Conservation (phyloP, 148 eudicot genomes). For the Arbutus unedo region DNA sequence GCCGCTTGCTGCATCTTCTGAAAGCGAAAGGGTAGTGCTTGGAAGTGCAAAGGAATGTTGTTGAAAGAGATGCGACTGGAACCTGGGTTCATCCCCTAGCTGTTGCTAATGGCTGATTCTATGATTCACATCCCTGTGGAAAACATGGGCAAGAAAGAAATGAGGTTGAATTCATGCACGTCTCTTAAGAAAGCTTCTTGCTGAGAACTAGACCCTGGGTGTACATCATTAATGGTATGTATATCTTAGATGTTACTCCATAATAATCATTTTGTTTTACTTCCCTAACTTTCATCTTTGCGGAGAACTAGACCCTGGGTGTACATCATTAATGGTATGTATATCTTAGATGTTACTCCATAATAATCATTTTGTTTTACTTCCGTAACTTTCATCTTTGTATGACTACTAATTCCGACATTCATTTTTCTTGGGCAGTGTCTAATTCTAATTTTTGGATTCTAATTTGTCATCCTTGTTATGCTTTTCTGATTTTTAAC, state of each 20-base stretch:
- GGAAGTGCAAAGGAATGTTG: no score
- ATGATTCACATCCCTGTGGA: background rate
- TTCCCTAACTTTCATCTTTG: background rate
- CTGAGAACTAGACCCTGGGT: background rate
- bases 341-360: background rate
- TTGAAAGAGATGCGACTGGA: background rate
- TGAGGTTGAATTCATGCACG: background rate
- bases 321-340: background rate
- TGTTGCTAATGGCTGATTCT: background rate
- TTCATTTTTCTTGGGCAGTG: background rate
- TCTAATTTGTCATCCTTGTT: background rate
- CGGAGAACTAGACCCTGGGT: background rate
- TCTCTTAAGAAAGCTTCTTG: background rate
- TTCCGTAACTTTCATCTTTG: background rate
- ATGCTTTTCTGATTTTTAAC: background rate
- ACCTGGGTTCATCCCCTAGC: background rate
- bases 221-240: background rate
- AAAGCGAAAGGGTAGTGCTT: no score
- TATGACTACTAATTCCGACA: background rate
- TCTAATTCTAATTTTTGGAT: background rate
- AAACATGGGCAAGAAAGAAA: background rate
- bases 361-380: background rate
- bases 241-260: background rate
- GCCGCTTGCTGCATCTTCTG: background rate
- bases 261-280: background rate